Evolutionary conservation across 768 basidiomycete species (phyloP).

Genomic region (Xerocomellus intermedius): DNA sequence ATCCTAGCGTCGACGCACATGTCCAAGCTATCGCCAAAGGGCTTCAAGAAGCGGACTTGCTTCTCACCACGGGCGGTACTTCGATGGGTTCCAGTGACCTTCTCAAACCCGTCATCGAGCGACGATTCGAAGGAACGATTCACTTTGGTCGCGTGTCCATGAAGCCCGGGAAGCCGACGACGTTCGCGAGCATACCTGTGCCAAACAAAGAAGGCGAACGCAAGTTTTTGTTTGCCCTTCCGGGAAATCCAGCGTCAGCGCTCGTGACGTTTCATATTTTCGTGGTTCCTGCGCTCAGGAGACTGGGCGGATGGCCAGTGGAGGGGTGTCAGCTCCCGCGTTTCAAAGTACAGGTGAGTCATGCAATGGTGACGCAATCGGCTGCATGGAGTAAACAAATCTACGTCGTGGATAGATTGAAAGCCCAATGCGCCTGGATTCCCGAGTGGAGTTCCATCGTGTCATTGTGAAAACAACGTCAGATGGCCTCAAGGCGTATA

Average conservation of each 20-base stretch:
- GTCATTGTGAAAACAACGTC: constrained; percentile 51
- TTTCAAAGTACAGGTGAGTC: constrained; percentile 60
- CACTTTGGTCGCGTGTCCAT: constrained; percentile 86
- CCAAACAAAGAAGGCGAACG: constrained; percentile 28
- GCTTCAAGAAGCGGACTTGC: constrained; percentile 62
- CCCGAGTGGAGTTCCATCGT: constrained; percentile 82
- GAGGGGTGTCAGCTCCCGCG: constrained; percentile 56
- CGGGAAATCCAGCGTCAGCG: constrained; percentile 87
- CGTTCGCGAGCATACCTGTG: constrained; percentile 75
- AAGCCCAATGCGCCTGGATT: constrained; percentile 62
- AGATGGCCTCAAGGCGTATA: constrained; percentile 60
- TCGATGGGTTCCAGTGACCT: constrained; percentile 90
- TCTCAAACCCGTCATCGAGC: constrained; percentile 85
- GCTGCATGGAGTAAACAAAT: background rate
- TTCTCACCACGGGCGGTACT: constrained; percentile 86
- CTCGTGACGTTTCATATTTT: constrained; percentile 85
- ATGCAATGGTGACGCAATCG: background rate
- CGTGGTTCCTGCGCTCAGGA: constrained; percentile 76
- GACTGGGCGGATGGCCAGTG: constrained; percentile 64
- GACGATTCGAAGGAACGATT: constrained; percentile 67
- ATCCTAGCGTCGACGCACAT: constrained; percentile 53
- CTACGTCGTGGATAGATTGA: constrained; percentile 42
- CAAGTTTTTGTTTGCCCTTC: constrained; percentile 80
- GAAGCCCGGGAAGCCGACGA: constrained; percentile 87
- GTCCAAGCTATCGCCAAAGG: constrained; percentile 55